Percentiles rank a stretch among this genome's conserved stretches.
Evolutionary conservation across 768 basidiomycete species (phyloP).

Genomic region (Lactifluus echinatus): DNA sequence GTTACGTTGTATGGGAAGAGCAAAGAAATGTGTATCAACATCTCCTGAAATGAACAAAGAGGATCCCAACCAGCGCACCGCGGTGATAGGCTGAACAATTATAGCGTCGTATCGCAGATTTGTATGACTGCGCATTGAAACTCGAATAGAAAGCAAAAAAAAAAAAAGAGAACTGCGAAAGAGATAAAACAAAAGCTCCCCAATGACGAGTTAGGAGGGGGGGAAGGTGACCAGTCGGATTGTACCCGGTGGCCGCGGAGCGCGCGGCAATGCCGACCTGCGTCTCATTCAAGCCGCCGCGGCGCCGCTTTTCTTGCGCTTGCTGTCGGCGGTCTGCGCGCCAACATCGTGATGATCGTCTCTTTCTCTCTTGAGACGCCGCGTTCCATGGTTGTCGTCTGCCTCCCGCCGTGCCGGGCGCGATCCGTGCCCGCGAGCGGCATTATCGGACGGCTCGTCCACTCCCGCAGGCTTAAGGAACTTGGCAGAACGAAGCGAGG

Average conservation of each 20-base stretch:
- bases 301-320: slow-evolving; percentile 16
- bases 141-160: background rate
- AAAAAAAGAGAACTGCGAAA: background rate
- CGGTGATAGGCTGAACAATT: background rate
- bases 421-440: slow-evolving; percentile 8
- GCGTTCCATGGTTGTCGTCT: background rate
- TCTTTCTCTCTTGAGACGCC: slow-evolving; percentile 12
- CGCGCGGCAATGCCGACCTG: background rate
- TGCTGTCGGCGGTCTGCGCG: slow-evolving; percentile 1
- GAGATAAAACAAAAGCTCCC: background rate
- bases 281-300: slow-evolving; percentile 5
- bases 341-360: slow-evolving; percentile 2
- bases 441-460: slow-evolving; percentile 7
- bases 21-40: background rate
- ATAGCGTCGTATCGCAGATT: background rate
- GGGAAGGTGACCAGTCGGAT: background rate
- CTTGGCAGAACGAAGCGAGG: background rate
- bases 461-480: slow-evolving; percentile 16
- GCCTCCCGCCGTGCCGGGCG: background rate
- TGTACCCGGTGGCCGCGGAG: slow-evolving; percentile 6
- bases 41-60: background rate
- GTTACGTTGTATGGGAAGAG: too few relatives aligned
- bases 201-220: background rate
- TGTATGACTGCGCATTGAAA: background rate
- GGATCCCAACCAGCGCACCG: background rate